Base-by-base conservation (phyloP, 1,139 yeast genomes). In the Hansenula sp. region DNA sequence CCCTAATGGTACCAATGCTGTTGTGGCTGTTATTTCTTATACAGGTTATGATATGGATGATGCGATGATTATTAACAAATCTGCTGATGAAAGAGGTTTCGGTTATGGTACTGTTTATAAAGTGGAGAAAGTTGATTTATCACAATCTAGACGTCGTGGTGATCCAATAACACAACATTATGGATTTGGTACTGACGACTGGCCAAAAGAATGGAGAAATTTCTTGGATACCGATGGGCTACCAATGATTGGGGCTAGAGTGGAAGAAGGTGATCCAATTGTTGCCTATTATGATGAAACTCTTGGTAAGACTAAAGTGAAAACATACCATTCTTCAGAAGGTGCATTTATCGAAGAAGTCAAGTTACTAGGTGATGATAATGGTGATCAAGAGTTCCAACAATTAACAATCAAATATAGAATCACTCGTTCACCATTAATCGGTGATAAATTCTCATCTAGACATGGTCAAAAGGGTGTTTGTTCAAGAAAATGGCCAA, bases 391-490 rank as follows among this genome's bases (percentile, higher is more conserved):
- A 47, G 98, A 91, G 65, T 79, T 90, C 55, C 99, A 93, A 68
- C 72, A 77, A 44, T 69, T 93, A 42, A 85, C 97, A 33, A 85
- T 94, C 65, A 94, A 94, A 68, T 86, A 87, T 65, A 81, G 99
- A 66, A 74, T 93, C 43, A 84, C 96, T 50, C 84, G 99, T 72
- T 79, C 88, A 38, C 98, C 99, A 28, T 76, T 87, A 57, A 93
- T 94, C 65, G 99, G 99, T 66, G 99, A 93, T 70, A 93, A 93
- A 70, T 93, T 94, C 64, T 91, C 98, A 9, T 91, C 98, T 21
- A 83, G 99, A 69, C 99, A 93, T 72, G 99, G 99, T 50, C 99
- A 93, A 70, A 93, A 93, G 70, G 99, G 99, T 79, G 99, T 93
- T 49, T 93, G 98, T 70, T 91, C 98, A 13, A 86, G 96, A 66